Evolutionary conservation across 768 basidiomycete genomes (phyloP).

Genomic region (Gloeophyllum trabeum): DNA sequence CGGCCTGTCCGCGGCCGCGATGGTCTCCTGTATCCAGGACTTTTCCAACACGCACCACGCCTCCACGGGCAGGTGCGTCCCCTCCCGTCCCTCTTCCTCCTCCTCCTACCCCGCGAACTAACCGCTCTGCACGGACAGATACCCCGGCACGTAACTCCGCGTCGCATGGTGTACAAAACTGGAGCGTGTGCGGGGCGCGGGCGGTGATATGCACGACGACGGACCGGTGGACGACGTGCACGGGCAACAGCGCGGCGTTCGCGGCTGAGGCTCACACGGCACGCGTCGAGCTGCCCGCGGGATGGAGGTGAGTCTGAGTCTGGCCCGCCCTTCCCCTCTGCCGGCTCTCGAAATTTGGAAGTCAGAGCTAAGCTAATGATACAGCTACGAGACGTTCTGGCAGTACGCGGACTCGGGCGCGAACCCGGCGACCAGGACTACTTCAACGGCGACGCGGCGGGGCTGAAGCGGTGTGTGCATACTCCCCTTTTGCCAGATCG

Average conservation of each 20-base stretch:
- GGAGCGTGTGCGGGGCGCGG: no score
- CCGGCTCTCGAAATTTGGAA: no score
- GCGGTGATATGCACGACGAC: constrained; percentile 53
- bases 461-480: constrained; percentile 30
- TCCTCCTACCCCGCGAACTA: no score
- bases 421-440: constrained; percentile 45
- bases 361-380: no score
- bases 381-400: constrained; percentile 49
- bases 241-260: constrained; percentile 45
- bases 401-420: constrained; percentile 44
- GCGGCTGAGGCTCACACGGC: constrained; percentile 48
- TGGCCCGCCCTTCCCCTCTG: no score
- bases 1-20: constrained; percentile 34
- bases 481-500: no score
- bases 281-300: constrained; percentile 43
- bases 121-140: no score
- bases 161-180: no score
- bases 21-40: constrained; percentile 54
- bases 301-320: constrained; percentile 41
- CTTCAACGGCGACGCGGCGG: constrained; percentile 41
- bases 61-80: constrained; percentile 31
- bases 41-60: constrained; percentile 51
- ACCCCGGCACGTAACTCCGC: no score
- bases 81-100: no score
- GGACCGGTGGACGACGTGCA: constrained; percentile 60